These are phyloP conservation scores for Falciphora oryzae DNA, from an alignment of 2,329 filamentous ascomycete species.

Conservation along the genomic window DNA sequence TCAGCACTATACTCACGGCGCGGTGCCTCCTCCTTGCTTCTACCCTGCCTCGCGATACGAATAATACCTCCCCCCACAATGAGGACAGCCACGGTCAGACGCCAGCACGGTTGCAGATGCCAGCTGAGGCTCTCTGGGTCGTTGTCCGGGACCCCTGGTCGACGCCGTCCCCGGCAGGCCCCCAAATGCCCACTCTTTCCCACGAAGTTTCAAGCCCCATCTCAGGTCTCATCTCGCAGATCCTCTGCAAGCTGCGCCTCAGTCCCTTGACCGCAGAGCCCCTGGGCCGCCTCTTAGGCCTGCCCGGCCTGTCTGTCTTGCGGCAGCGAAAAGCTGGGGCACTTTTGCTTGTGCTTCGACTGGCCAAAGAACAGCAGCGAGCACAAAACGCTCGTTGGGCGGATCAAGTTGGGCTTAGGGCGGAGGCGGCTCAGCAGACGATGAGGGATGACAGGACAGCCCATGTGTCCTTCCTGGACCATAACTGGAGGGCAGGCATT, in stretches of 20 bases:
- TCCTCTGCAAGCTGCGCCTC: conserved; percentile 29
- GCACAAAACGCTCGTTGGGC: conserved; percentile 13
- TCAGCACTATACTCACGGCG: too few species aligned
- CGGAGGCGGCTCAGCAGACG: background rate
- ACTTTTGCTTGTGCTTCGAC: background rate
- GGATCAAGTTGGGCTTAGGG: background rate
- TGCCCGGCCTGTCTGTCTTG: background rate
- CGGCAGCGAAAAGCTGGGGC: conserved; percentile 2
- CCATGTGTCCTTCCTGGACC: background rate
- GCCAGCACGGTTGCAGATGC: conserved; percentile 27
- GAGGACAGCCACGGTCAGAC: conserved; percentile 19
- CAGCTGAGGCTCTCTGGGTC: conserved; percentile 12
- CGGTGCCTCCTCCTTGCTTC: background rate
- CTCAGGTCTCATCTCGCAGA: conserved; percentile 36
- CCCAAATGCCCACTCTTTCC: conserved; percentile 1
- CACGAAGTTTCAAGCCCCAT: conserved; percentile 33
- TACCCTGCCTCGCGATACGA: background rate
- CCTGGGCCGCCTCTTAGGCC: background rate
- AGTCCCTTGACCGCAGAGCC: conserved; percentile 12
- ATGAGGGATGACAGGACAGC: background rate
- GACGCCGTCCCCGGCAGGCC: conserved; percentile 18
- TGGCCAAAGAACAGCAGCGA: conserved; percentile 6
- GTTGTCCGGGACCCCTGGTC: conserved; percentile 14
- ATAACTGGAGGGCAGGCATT: background rate
- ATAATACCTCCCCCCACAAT: background rate